Base-by-base conservation (phyloP, 2,329 filamentous ascomycete genomes). In the Hypoxylon sp. region DNA sequence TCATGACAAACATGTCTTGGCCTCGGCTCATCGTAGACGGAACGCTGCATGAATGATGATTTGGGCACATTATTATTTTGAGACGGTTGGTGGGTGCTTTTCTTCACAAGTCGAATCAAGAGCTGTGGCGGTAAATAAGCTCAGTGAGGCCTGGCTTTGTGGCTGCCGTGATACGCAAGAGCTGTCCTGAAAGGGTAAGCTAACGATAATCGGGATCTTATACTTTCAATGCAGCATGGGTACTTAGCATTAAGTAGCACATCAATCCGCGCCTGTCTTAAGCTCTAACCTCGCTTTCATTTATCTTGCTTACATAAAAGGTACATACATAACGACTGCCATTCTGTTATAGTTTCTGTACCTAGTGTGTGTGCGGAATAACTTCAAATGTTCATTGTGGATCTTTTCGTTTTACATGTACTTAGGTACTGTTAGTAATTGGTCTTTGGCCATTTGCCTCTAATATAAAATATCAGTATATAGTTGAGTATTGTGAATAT, bases 111-210 rank as follows among this genome's bases (percentile, higher is more conserved):
- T 64, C 48, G 65, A 68, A 65, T 25, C 49, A 17, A 45, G 19
- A 45, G 41, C 52, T 58, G 30, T 17, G 56, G 60, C 46, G 36
- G 48, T 48, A 46, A 11, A 13, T 23, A 38, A 56, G 48, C 43
- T 60, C 28, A 53, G 30, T 34, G 53, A 25, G 49, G 59, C 21
- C 25, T 60, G 38, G 34, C 46, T 46, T 49, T 61, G 50, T 67
- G 60, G 62, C 55, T 65, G 63, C 60, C 46, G 50, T 48, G 55
- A 67, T 62, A 63, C 65, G 48, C 62, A 63, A 69, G 60, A 73
- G 70, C 67, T 70, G 65, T 73, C 67, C 59, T 34, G 48, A 73
- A 72, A 61, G 23, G 72, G 72, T 53, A 71, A 68, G 34, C 57
- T 60, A 23, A 49, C 46, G 69, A 64, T 49, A 66, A 70, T 70